Conservation (phyloP, 805 yeast species). For the Ogataea populi-albae region DNA sequence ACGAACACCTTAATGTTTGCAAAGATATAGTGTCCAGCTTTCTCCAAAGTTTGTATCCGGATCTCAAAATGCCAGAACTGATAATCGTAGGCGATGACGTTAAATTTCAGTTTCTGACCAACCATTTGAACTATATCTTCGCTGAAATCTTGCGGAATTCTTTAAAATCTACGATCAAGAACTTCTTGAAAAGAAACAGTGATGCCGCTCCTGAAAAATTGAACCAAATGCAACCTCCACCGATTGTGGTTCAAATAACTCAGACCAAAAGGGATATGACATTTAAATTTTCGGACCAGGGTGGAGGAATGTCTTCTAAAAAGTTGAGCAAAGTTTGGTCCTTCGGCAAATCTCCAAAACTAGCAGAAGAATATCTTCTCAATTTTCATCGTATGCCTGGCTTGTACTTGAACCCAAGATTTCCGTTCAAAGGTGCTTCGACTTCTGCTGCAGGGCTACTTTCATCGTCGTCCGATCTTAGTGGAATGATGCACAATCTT, state of each 20-base stretch:
- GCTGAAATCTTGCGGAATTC: conserved; percentile 89
- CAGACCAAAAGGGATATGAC: conserved; percentile 63
- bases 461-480: conserved; percentile 5
- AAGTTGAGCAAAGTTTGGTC: conserved; percentile 75
- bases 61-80: conserved; percentile 65
- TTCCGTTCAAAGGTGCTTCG: conserved; percentile 20
- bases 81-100: conserved; percentile 73
- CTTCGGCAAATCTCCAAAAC: conserved; percentile 67
- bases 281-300: conserved; percentile 82
- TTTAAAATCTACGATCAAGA: conserved; percentile 71
- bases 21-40: conserved; percentile 48
- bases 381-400: conserved; percentile 74
- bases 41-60: conserved; percentile 53
- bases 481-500: conserved; percentile 28
- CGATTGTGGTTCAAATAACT: conserved; percentile 74
- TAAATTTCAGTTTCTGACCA: conserved; percentile 76
- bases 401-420: conserved; percentile 37
- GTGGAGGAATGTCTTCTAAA: conserved; percentile 76
- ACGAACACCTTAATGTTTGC: conserved; percentile 59
- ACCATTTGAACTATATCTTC: conserved; percentile 80
- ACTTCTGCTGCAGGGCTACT: conserved; percentile 8
- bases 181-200: conserved; percentile 32
- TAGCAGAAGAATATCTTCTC: conserved; percentile 55
- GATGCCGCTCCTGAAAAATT: conserved; percentile 14
- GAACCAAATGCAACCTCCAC: conserved; percentile 45